Base-by-base conservation (phyloP, 1,139 yeast genomes). In the Blastobotrys malaysiensis region DNA sequence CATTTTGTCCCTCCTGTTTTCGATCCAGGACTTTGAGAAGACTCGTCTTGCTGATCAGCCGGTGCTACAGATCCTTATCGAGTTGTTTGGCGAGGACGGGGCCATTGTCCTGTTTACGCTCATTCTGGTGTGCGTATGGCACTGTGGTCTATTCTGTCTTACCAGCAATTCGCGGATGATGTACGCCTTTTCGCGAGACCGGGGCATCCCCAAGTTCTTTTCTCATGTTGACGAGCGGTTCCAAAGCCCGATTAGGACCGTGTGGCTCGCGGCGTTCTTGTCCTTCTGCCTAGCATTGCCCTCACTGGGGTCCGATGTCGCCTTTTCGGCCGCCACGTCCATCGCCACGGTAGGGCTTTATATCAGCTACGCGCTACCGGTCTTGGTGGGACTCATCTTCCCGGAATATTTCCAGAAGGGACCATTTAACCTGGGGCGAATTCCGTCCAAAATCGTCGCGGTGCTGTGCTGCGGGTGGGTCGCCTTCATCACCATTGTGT, bases 141-240 rank as follows among this genome's bases (percentile, higher is more conserved):
- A 59, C 46, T 60, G 63, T 48, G 63, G 63, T 1, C 52, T 61
- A 26, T 60, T 60, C 50, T 59, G 56, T 13, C 75, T 87, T 46
- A 87, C 95, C 1, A 84, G 95, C 1, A 88, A 91, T 5, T 86
- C 95, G 6, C 81, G 96, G 75, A 80, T 87, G 45, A 86, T 90
- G 2, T 88, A 80, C 68, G 88, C 91, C 24, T 83, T 88, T 71
- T 90, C 95, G 51, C 80, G 96, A 71, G 96, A 88, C 67, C 87
- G 86, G 43, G 96, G 93, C 0, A 71, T 88, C 52, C 96, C 96
- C 56, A 74, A 78, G 9, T 67, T 78, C 44, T 86, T 90, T 86
- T 78, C 82, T 4, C 78, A 79, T 61, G 88, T 88, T 46, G 84
- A 84, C 59, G 74, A 81, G 1, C 81, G 79, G 57, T 77, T 74